These are phyloP conservation scores for Fusarium beomiforme DNA, from an alignment of 2,329 filamentous ascomycete species.

Conservation along the genomic window DNA sequence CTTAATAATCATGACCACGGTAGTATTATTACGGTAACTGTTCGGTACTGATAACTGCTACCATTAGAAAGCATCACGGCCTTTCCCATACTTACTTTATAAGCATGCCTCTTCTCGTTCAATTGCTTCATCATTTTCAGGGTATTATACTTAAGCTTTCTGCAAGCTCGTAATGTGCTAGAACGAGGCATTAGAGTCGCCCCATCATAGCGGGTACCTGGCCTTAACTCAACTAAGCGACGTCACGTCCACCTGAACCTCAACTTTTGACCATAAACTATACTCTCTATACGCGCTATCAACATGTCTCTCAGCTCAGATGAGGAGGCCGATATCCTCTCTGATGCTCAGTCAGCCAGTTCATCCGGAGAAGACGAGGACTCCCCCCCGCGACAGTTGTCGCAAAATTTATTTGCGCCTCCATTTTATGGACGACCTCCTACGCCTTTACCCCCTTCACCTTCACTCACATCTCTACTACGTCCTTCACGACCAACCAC, in stretches of 20 bases:
- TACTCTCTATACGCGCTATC: neutral
- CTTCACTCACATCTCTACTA: conserved; percentile 89
- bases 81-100: neutral
- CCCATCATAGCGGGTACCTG: conserved; percentile 22
- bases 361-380: conserved; percentile 47
- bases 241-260: conserved; percentile 4
- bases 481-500: conserved; percentile 92
- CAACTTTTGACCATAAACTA: conserved; percentile 7
- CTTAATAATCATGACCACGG: neutral
- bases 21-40: neutral
- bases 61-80: no score
- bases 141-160: conserved; percentile 18
- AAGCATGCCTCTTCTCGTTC: neutral
- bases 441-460: conserved; percentile 90
- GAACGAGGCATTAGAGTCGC: conserved; percentile 14
- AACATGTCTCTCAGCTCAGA: conserved; percentile 50
- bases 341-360: conserved; percentile 47
- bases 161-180: neutral
- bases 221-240: conserved; percentile 16
- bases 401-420: conserved; percentile 72
- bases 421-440: conserved; percentile 99
- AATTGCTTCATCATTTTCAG: neutral
- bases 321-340: conserved; percentile 51
- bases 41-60: no score
- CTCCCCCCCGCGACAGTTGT: conserved; percentile 56